Evolutionary conservation across 495 filamentous ascomycete species (phyloP), one percentile per base, ranked within the genome.

Genomic region (Glutinoglossum americanum): DNA sequence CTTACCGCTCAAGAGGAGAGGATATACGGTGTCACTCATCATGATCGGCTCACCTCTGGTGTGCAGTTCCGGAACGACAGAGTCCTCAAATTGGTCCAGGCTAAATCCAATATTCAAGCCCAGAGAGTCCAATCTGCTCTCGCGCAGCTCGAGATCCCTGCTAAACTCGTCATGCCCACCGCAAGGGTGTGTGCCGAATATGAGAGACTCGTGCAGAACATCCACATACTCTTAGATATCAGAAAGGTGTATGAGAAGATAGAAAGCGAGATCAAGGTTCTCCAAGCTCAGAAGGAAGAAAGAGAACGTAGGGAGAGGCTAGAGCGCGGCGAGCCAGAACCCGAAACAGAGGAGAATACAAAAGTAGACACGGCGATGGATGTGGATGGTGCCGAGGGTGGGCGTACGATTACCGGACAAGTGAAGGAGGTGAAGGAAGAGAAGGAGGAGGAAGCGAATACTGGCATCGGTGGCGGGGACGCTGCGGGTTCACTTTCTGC

Each of bases 191-290:
- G 83, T 47, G 81, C 80, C 62, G 80, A 80, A 61, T 95, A 89
- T 65, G 92, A 96, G 69, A 72, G 75, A 56, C 73, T 98, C 37
- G 81, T 95, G 59, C 72, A 70, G 26, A 78, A 79, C 17, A 87
- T 98, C 48, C 78, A 81, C 33, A 66, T 76, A 13, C 69, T 98
- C 19, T 74, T 98, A 0, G 92, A 98, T 61, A 73, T 84, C 11
- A 73, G 87, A 57, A 96, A 95, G 70, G 68, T 88, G 10, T 71
- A 76, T 5, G 92, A 98, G 67, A 94, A 93, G 69, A 70, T 95
- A 0, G 85, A 89, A 55, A 80, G 78, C 13, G 92, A 98, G 70
- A 79, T 93, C 56, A 79, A 77, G 58, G 71, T 93, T 1, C 71
- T 85, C 51, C 78, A 80, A 65, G 79, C 79, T 28, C 80, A 73